Conservation (phyloP, 2,329 filamentous ascomycete genomes). For the Botrytis squamosa region DNA sequence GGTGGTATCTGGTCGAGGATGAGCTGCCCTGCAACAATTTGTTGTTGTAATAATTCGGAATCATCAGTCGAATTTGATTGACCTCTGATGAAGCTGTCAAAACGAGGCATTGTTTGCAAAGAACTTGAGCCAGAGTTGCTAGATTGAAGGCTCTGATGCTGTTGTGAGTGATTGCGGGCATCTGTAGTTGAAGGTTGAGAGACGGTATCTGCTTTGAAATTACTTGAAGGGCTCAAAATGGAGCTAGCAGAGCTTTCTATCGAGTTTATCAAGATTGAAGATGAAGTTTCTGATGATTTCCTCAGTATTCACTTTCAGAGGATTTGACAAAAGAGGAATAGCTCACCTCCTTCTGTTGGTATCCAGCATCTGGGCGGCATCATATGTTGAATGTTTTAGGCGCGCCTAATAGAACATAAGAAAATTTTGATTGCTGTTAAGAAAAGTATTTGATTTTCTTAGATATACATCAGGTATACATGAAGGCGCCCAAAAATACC, state of each 20-base stretch:
- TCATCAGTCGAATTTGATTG: neutral
- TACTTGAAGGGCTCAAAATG: neutral
- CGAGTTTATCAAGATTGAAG: neutral
- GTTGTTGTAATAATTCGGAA: neutral
- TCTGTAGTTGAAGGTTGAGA: neutral
- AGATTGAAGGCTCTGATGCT: neutral
- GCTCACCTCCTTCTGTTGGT: neutral
- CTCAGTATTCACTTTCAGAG: neutral
- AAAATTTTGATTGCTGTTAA: neutral
- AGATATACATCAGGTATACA: neutral
- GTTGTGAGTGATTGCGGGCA: neutral
- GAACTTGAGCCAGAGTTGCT: neutral
- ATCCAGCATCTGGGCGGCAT: neutral
- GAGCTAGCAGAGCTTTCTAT: neutral
- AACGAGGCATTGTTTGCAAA: conserved; percentile 1
- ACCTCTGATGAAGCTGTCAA: neutral
- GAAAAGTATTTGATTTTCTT: neutral
- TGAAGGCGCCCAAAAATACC: neutral
- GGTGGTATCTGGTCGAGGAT: neutral
- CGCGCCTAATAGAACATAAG: neutral
- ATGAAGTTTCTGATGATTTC: neutral
- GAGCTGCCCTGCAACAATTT: neutral
- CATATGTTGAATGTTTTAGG: neutral
- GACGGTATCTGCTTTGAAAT: neutral
- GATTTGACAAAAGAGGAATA: neutral